Evolutionary conservation across 768 basidiomycete species (phyloP), one percentile per base, ranked within the genome.

Genomic region (Dioszegia crocea): DNA sequence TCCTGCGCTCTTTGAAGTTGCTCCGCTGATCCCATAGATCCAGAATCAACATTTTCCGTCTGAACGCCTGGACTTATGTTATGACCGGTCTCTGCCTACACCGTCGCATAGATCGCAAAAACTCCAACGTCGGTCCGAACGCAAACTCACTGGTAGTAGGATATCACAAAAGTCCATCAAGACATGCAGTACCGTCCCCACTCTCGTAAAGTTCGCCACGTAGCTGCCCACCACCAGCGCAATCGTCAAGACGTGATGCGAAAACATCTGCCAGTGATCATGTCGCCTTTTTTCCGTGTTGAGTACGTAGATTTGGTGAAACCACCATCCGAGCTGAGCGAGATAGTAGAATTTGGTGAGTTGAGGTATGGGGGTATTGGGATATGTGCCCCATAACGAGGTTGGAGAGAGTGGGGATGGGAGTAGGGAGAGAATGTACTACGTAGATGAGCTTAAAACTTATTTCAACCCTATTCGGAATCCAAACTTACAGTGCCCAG

Each of bases 141-240:
- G n/a, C n/a, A n/a, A n/a, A 83, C 89, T 71, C 72, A 93, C 92
- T 2, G 93, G 89, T 10, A 99, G 78, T 73, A 90, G 84, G 52
- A 98, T 89, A 78, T 99, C 96, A 72, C 87, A 89, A 73, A 84
- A 86, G 74, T 99, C 96, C 91, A 98, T 93, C 33, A 96, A 79
- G 50, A 89, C 82, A 83, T 96, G 87, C 60, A 96, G 85, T 45
- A 91, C 80, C 66, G 87, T 89, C 16, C 96, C 96, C 43, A 93
- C 83, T 44, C 92, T 87, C 9, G 90, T 94, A 73, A 86, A 87
- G 77, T 92, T 87, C 74, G 82, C 84, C 60, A 82, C 82, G 78
- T 96, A 98, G 76, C 89, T 91, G 39, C 80, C 70, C 31, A 81
- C 77, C 78, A 97, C 85, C 61, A 99, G 83, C 48, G 81, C 71